Conservation (phyloP, 306 rosid genomes). For the Prunus fruticosa region DNA sequence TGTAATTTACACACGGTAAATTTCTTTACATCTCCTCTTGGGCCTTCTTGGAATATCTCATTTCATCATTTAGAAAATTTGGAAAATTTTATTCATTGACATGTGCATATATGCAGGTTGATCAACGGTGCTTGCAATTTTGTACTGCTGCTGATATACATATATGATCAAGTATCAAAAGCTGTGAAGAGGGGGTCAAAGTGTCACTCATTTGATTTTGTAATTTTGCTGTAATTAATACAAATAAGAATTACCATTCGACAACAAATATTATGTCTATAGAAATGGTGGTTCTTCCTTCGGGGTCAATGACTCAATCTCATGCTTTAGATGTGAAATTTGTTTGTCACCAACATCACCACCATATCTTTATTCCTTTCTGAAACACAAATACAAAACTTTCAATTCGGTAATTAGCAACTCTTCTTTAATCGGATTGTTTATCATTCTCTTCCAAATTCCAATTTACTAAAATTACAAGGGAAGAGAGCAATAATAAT, state of each 20-base stretch:
- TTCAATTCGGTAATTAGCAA: too few species aligned
- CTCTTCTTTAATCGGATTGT: too few species aligned
- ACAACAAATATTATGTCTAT: neutral
- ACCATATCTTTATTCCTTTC: too few species aligned
- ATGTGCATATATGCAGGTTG: constrained; percentile 23
- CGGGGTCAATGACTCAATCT: too few species aligned
- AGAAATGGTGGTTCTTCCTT: neutral
- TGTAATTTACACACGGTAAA: constrained; percentile 45
- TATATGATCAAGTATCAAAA: constrained; percentile 6
- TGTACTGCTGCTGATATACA: constrained; percentile 19
- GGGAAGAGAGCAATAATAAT: too few species aligned
- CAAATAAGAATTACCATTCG: neutral
- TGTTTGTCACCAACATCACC: too few species aligned
- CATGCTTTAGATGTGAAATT: too few species aligned
- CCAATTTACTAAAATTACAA: too few species aligned
- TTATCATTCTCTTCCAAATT: too few species aligned
- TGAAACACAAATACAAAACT: too few species aligned
- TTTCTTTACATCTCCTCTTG: neutral
- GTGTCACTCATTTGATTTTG: constrained; percentile 4
- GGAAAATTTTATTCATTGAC: neutral
- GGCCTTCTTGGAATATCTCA: neutral
- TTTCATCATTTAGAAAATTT: neutral
- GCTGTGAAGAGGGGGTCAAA: constrained; percentile 20
- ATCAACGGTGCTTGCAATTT: constrained; percentile 30
- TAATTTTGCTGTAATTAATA: constrained; percentile 21